Base-by-base conservation (phyloP, 2,329 filamentous ascomycete genomes). In the Ceratocystiopsis sp. region DNA sequence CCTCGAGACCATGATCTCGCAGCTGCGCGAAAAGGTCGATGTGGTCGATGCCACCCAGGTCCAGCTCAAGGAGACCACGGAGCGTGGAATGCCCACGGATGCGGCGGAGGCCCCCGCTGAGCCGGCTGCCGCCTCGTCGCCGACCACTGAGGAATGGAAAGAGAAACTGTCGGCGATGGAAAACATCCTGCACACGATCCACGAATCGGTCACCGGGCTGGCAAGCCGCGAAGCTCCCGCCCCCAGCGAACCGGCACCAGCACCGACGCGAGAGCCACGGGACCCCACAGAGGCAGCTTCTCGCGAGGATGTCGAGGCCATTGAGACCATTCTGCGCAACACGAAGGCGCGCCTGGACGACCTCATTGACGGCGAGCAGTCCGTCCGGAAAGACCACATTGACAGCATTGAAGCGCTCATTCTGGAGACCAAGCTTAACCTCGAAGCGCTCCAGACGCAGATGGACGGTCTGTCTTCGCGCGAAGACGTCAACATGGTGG, bases 291-390 rank as follows among this genome's bases (percentile, higher is more conserved):
- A 77, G 35, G 58, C 68, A 3, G 78, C 80, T 7, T 76, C 69
- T 32, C 84, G 84, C 55, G 85, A 94, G 50, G 87, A 96, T 52
- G 84, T 87, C 0, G 77, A 89, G 48, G 85, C 85, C 12, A 87
- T 96, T 46, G 89, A 95, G 59, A 93, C 82, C 0, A 77, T 96
- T 40, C 69, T 96, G 13, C 77, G 81, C 37, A 94, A 93, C 57
- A 87, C 86, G 32, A 95, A 95, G 57, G 77, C 80, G 6, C 83
- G 83, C 39, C 66, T 96, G 11, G 89, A 95, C 46, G 86, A 93
- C 46, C 59, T 75, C 17, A 73, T 93, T 41, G 73, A 87, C 41
- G 71, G 76, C 4, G 80, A 86, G 33, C 76, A 82, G 45, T 66
- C 75, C 2, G 76, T 86, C 11, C 68, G 69, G 44, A 79, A 77